Conservation (phyloP, 257 asterid genomes). For the Capsicum baccatum region DNA sequence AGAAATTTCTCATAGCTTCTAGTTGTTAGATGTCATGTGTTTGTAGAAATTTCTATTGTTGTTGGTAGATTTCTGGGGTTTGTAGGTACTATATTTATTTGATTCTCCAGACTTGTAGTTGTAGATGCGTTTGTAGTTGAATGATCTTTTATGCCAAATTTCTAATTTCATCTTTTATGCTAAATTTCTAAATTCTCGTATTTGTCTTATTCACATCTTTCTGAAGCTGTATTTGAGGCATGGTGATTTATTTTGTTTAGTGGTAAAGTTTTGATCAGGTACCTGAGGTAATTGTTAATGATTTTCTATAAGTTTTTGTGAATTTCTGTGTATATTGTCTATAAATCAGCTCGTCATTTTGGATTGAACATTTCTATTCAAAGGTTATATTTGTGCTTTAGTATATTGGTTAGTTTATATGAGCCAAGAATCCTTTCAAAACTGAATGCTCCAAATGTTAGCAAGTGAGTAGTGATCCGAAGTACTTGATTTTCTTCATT, state of each 20-base stretch:
- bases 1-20: conserved; percentile 4
- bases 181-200: not conserved
- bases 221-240: not conserved
- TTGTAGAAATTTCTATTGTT: conserved; percentile 18
- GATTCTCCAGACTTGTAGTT: not conserved
- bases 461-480: not conserved
- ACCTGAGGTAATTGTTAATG: not conserved
- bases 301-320: not conserved
- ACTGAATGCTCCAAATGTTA: not conserved
- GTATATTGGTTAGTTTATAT: not conserved
- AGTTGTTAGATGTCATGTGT: conserved; percentile 14
- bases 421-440: not conserved
- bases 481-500: not conserved
- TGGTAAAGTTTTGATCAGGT: not conserved
- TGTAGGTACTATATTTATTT: conserved; percentile 15
- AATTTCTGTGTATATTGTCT: not conserved
- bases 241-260: not conserved
- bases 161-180: not conserved
- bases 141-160: conserved; percentile 1
- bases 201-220: not conserved
- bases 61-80: conserved; percentile 20
- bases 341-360: not conserved
- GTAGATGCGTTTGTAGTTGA: not conserved
- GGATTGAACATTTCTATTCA: not conserved
- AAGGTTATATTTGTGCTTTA: not conserved